phyloP scores from a whole-genome alignment of 1,284 basidiomycete species.

The Lignosus rhinocerotis region DNA sequence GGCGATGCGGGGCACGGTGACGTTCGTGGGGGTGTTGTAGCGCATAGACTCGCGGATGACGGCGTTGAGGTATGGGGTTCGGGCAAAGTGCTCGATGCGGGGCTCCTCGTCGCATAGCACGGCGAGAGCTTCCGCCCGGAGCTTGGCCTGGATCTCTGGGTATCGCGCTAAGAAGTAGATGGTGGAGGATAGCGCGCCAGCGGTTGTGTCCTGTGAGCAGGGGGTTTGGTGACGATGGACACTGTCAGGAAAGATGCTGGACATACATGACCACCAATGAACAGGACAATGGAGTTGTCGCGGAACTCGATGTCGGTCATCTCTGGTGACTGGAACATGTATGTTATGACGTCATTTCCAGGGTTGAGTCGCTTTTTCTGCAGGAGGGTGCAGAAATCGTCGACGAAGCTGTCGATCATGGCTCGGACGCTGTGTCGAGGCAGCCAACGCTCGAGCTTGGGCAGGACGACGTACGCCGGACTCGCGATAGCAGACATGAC shows the following conservation, averaged over 20 bases:
- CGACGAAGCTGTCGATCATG: slow-evolving; percentile 29
- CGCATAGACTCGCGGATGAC: slow-evolving; percentile 37
- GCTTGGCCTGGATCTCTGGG: slow-evolving; percentile 30
- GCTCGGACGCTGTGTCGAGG: slow-evolving; percentile 28
- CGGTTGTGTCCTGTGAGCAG: slow-evolving; percentile 33
- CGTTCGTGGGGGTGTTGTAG: slow-evolving; percentile 34
- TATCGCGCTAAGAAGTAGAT: slow-evolving; percentile 35
- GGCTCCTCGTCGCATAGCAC: slow-evolving; percentile 26
- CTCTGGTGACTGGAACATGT: slow-evolving; percentile 33
- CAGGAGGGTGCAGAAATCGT: slow-evolving; percentile 26
- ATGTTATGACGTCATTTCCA: slow-evolving; percentile 35
- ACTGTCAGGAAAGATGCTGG: not conserved
- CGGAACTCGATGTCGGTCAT: slow-evolving; percentile 32
- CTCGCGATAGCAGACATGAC: slow-evolving; percentile 35
- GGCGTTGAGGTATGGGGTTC: slow-evolving; percentile 31
- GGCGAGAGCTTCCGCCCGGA: slow-evolving; percentile 31
- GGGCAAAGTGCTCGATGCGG: slow-evolving; percentile 25
- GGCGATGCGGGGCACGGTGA: slow-evolving; percentile 31
- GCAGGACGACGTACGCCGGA: slow-evolving; percentile 34
- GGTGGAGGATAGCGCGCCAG: slow-evolving; percentile 33
- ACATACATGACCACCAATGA: slow-evolving; percentile 38
- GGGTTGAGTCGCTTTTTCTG: slow-evolving; percentile 30
- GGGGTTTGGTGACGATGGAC: not conserved
- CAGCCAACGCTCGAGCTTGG: slow-evolving; percentile 31
- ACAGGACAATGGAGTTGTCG: slow-evolving; percentile 37